These are phyloP conservation scores for Capronia coronata DNA, from an alignment of 2,329 filamentous ascomycete genomes.

Conservation along the genomic window DNA sequence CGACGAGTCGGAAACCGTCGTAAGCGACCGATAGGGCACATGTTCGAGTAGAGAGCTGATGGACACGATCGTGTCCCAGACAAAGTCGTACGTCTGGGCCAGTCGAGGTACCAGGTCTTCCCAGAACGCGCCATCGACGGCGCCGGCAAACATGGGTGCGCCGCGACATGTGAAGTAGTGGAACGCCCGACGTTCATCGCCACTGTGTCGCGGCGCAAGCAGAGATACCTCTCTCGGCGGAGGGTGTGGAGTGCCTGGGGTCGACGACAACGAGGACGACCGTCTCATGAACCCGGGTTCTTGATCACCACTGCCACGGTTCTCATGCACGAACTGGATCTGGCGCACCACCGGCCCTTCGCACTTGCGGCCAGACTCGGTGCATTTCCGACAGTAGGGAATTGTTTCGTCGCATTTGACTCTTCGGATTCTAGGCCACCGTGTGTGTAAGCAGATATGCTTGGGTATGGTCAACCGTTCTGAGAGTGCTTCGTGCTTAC, in stretches of 20 bases:
- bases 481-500: conserved; percentile 4
- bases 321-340: conserved; percentile 15
- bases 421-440: conserved; percentile 17
- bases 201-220: conserved; percentile 8
- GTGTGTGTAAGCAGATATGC: not conserved
- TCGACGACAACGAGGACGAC: conserved; percentile 5
- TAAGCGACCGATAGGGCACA: conserved; percentile 9
- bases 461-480: not conserved
- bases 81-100: conserved; percentile 15
- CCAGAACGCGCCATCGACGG: conserved; percentile 21
- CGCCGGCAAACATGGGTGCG: conserved; percentile 17
- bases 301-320: not conserved
- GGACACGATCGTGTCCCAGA: conserved; percentile 20
- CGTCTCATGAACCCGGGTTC: no score
- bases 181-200: conserved; percentile 21
- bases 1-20: conserved; percentile 1
- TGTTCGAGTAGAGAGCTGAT: conserved; percentile 18
- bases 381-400: conserved; percentile 20
- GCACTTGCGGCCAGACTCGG: conserved; percentile 18
- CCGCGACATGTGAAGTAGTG: conserved; percentile 15
- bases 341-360: conserved; percentile 14
- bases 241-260: no score
- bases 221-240: conserved; percentile 11
- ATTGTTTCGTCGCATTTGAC: conserved; percentile 23
- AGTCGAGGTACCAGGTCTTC: conserved; percentile 17